These are phyloP conservation scores for Cryphonectria carpinicola DNA, from an alignment of 2,329 filamentous ascomycete genomes.

Conservation along the genomic window DNA sequence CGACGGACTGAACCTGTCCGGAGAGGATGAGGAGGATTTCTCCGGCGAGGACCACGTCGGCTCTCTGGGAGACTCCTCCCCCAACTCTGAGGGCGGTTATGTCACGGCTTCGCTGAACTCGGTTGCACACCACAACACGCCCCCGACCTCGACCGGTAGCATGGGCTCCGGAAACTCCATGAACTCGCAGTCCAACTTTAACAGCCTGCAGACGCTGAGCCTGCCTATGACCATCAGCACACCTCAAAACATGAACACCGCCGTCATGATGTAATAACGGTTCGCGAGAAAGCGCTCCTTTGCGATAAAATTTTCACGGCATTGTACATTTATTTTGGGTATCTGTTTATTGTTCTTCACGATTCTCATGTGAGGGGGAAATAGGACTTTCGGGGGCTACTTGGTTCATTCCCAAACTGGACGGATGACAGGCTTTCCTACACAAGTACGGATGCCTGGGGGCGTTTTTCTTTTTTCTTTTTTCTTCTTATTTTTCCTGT, in stretches of 20 bases:
- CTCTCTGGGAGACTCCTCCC: constrained; percentile 78
- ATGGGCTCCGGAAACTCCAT: constrained; percentile 35
- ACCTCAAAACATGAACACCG: constrained; percentile 47
- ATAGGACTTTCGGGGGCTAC: not conserved
- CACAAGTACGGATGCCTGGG: constrained; percentile 20
- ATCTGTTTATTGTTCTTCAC: constrained; percentile 26
- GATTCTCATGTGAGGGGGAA: constrained; percentile 23
- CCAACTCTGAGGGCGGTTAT: constrained; percentile 70
- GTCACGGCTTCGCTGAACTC: constrained; percentile 56
- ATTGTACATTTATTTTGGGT: constrained; percentile 28
- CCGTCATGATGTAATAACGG: constrained; percentile 39
- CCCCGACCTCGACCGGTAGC: constrained; percentile 36
- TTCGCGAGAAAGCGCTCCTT: not conserved
- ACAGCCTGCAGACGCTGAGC: constrained; percentile 64
- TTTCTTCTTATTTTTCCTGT: not conserved
- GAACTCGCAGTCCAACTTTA: constrained; percentile 48
- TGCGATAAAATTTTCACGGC: not conserved
- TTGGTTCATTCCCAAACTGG: constrained; percentile 22
- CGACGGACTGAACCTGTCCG: constrained; percentile 67
- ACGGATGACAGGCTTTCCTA: constrained; percentile 23
- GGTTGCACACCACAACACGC: constrained; percentile 40
- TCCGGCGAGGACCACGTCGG: constrained; percentile 83
- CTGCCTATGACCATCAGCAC: constrained; percentile 68
- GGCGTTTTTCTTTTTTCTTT: constrained; percentile 22
- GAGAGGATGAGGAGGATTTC: constrained; percentile 84